Base-by-base conservation (phyloP, 352 stramenopile species). In the Globisporangium perplexum region DNA sequence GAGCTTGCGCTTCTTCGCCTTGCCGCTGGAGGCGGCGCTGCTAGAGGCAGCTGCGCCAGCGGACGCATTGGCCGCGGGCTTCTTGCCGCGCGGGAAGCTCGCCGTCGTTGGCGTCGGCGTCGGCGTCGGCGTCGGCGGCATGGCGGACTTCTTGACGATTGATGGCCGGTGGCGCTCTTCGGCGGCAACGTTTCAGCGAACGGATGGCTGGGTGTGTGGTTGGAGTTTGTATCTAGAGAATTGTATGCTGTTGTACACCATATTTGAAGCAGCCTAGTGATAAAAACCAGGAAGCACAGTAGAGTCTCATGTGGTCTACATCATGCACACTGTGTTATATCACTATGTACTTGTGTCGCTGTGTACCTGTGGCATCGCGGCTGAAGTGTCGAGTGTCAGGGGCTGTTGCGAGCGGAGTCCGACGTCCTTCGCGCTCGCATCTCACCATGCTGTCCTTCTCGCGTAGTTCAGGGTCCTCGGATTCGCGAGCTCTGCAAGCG, bases 31-130 rank as follows among this genome's bases (percentile, higher is more conserved):
- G 49, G 48, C 28, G 11, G 61, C 60, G 49, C 47, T 14, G 42
- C 35, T 41, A n/a, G n/a, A n/a, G n/a, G 28, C 47, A 23, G 53
- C 22, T 4, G 55, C 42, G 50, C 43, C n/a, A 41, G 18, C 7
- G 24, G 33, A 7, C 15, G 14, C 33, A 39, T 4, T 36, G 23
- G 59, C 14, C 45, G 59, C 26, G 26, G 57, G 49, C 71, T 87
- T 88, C 68, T 83, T 88, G 55, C 79, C 79, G 31, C 79, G 79
- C 53, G 79, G 79, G 57, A 90, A 90, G 69, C 76, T 86, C 59
- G 70, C 65, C 49, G 68, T 55, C 63, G 50, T 57, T 59, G 68
- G 55, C 64, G 53, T 60, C n/a, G n/a, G n/a, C n/a, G n/a, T n/a
- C n/a, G n/a, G n/a, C 61, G 66, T 59, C 63, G 60, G 53, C 56